These are phyloP conservation scores for Xylaria sp. DNA, from an alignment of 2,329 filamentous ascomycete species.

Conservation along the genomic window DNA sequence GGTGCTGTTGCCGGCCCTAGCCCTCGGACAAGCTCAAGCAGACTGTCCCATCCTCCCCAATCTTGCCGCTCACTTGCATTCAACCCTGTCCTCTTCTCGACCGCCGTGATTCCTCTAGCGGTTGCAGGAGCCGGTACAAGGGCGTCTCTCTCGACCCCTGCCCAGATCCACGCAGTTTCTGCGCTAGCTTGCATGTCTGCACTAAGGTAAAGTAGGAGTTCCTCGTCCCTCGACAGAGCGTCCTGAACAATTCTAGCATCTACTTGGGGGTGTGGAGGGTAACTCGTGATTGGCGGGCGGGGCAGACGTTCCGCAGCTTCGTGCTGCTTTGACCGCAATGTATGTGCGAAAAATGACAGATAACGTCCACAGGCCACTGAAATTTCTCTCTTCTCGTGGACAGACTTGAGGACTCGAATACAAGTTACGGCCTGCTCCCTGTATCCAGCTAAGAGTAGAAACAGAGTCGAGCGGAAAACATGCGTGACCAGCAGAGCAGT, in stretches of 20 bases:
- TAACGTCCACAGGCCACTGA: constrained; percentile 84
- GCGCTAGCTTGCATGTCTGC: constrained; percentile 85
- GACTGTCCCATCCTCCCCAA: constrained; percentile 83
- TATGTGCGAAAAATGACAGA: constrained; percentile 81
- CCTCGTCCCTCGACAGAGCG: constrained; percentile 74
- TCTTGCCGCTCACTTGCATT: constrained; percentile 69
- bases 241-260: constrained; percentile 50
- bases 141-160: constrained; percentile 64
- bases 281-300: constrained; percentile 44
- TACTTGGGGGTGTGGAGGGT: constrained; percentile 42
- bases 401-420: constrained; percentile 75
- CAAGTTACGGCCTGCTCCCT: constrained; percentile 79
- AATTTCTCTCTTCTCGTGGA: constrained; percentile 77
- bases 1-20: constrained; percentile 56
- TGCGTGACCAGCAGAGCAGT: constrained; percentile 83
- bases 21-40: constrained; percentile 72
- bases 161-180: constrained; percentile 87
- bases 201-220: constrained; percentile 86
- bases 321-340: constrained; percentile 66
- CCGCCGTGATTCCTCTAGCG: constrained; percentile 56
- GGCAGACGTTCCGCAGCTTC: constrained; percentile 55
- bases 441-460: constrained; percentile 80
- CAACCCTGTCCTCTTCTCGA: constrained; percentile 63
- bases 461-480: constrained; percentile 85
- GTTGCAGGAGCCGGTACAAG: constrained; percentile 44